Conservation (phyloP, 495 filamentous ascomycete species). For the Penicilliopsis zonata region DNA sequence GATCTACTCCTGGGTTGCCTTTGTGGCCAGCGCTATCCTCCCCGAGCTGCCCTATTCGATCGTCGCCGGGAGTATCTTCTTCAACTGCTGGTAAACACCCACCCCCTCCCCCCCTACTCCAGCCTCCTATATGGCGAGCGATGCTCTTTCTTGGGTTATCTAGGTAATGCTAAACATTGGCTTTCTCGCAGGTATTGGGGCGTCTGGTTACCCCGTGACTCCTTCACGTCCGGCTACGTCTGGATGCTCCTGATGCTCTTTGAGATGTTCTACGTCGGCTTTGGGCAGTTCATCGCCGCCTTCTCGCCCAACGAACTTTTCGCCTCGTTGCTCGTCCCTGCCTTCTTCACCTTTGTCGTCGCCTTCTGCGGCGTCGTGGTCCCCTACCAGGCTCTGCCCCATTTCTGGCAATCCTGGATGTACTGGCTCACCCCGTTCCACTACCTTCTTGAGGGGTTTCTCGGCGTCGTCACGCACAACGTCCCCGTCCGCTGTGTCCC, state of each 20-base stretch:
- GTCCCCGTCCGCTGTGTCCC: conserved; percentile 41
- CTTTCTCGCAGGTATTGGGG: conserved; percentile 36
- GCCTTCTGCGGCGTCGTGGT: conserved; percentile 55
- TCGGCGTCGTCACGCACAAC: conserved; percentile 41
- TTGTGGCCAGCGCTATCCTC: conserved; percentile 33
- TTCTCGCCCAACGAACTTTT: conserved; percentile 62
- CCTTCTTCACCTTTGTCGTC: conserved; percentile 52
- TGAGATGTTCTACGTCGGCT: conserved; percentile 60
- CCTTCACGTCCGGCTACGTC: conserved; percentile 41
- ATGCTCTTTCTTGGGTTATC: no score
- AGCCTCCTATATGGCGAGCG: no score
- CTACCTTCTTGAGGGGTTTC: conserved; percentile 46
- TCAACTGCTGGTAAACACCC: conserved; percentile 42
- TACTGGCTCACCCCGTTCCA: conserved; percentile 55
- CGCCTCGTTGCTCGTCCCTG: conserved; percentile 53
- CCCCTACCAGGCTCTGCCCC: conserved; percentile 38
- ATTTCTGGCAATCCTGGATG: conserved; percentile 58
- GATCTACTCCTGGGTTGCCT: conserved; percentile 41
- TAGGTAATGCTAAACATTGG: no score
- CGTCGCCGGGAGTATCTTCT: conserved; percentile 39
- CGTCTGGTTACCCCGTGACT: conserved; percentile 39
- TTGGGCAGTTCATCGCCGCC: conserved; percentile 67
- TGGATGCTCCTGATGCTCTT: conserved; percentile 55
- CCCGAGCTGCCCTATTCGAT: conserved; percentile 42
- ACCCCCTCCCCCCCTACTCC: not conserved